Evolutionary conservation across 2,329 filamentous ascomycete genomes (phyloP), one percentile per base, ranked within the genome.

Genomic region (Aspergillus niger): DNA sequence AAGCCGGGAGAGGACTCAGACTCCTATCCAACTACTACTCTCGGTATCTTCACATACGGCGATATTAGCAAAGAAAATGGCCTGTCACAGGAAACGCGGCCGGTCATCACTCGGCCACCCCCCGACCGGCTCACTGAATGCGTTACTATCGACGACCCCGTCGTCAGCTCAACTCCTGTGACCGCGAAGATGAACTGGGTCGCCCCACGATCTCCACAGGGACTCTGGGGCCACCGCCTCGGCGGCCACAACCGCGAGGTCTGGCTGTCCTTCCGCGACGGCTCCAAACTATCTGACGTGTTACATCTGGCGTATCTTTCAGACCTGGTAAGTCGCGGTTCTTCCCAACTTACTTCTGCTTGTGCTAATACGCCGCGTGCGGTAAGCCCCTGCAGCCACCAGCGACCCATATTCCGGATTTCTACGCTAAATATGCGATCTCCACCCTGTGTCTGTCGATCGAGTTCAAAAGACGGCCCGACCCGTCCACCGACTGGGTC

Each of bases 401-500:
- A 15, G 67, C 67, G 39, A 69, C 65, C 2, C 67, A 69, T 43
- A 59, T 60, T 17, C 50, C 57, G n/a, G 62, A 61, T 2, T 68
- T 69, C 30, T 68, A 68, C 44, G 24, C 47, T 26, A 57, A 39
- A 15, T 62, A 69, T 43, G 64, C 65, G 1, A 60, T 69, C 22
- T 67, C 65, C 48, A 68, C 66, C 13, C 59, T 67, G 6, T 69
- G 67, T 52, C 26, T 68, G 49, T 65, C 67, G n/a, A 62, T 68
- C 28, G 67, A 68, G 48, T 68, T 69, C 53, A 69, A 69, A 53
- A 63, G 62, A 30, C 66, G 63, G 43, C 66, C 66, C 30, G 56
- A 59, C 22, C 66, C 65, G 38, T 38, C 48, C 6, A 69, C 60
- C 20, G 48, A 63, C 56, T 68, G 62, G 62, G 59, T 68, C 22